Evolutionary conservation across 108 stramenopile species (phyloP).

Genomic region (Nitzschia sp.): DNA sequence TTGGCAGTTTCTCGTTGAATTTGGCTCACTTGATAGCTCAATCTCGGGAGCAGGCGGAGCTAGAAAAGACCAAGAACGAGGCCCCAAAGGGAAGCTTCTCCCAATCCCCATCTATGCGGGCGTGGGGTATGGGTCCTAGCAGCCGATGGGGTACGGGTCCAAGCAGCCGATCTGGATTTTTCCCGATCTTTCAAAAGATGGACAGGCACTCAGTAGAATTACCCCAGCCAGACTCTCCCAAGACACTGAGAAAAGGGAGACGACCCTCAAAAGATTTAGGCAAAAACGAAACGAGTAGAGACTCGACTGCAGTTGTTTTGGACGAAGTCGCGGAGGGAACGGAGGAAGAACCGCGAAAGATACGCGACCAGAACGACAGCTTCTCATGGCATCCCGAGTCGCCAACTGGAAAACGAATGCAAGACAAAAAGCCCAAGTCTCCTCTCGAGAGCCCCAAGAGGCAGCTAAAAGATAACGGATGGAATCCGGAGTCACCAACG

Average conservation of each 20-base stretch:
- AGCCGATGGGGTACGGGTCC: background rate
- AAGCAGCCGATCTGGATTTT: background rate
- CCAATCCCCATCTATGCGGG: background rate
- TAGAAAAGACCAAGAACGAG: background rate
- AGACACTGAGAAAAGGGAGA: no score
- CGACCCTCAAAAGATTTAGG: background rate
- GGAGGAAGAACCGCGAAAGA: background rate
- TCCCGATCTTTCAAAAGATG: background rate
- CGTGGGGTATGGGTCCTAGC: background rate
- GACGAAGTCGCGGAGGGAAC: background rate
- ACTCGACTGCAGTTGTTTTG: background rate
- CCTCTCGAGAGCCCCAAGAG: no score
- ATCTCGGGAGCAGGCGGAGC: constrained; percentile 1
- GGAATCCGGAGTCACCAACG: background rate
- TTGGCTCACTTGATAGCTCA: constrained; percentile 30
- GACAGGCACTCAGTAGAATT: background rate
- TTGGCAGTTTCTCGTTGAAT: constrained; percentile 42
- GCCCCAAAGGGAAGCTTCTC: background rate
- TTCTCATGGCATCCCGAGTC: background rate
- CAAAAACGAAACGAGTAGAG: background rate
- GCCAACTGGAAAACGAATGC: no score
- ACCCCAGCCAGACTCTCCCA: background rate
- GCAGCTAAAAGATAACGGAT: background rate
- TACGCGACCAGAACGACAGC: background rate
- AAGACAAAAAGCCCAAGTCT: background rate